Evolutionary conservation across 2,329 filamentous ascomycete species (phyloP).

Genomic region (Hymenoscyphus scutula): DNA sequence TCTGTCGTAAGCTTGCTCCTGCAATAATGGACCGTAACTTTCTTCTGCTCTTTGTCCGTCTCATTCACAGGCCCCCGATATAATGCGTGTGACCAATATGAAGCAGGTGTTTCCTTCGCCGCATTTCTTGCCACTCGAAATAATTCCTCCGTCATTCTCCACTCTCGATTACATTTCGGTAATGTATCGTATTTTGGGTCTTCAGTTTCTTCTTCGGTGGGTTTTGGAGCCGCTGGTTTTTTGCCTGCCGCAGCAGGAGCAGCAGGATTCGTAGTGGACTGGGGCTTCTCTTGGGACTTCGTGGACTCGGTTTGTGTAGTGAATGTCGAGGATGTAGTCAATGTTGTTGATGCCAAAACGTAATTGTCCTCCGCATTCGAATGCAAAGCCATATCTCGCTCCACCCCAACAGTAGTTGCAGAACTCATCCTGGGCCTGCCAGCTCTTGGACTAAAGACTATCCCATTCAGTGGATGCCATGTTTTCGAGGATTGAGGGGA

Average conservation of each 20-base stretch:
- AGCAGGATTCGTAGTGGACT: not conserved
- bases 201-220: slow-evolving; percentile 11
- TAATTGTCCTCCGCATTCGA: slow-evolving; percentile 27
- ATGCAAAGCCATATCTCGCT: slow-evolving; percentile 22
- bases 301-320: not conserved
- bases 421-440: slow-evolving; percentile 25
- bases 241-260: not conserved
- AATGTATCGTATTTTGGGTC: slow-evolving; percentile 33
- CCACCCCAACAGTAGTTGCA: slow-evolving; percentile 14
- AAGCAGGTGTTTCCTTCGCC: slow-evolving; percentile 43
- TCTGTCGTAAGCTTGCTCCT: slow-evolving; percentile 66
- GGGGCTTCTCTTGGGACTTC: not conserved
- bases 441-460: slow-evolving; percentile 37
- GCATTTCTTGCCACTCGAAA: slow-evolving; percentile 51
- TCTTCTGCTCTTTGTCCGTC: slow-evolving; percentile 42
- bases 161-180: slow-evolving; percentile 43
- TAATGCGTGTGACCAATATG: slow-evolving; percentile 67
- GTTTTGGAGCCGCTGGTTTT: not conserved
- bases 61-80: slow-evolving; percentile 54
- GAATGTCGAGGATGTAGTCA: not conserved
- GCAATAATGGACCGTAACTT: slow-evolving; percentile 76
- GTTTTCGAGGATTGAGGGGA: slow-evolving; percentile 24
- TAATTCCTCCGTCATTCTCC: slow-evolving; percentile 46
- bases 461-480: slow-evolving; percentile 41
- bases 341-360: slow-evolving; percentile 16